A percentile compares a stretch with the other conserved stretches of the same genome.
These are phyloP conservation scores for Cicer yamashitae DNA, from an alignment of 306 rosid genomes.

Conservation along the genomic window DNA sequence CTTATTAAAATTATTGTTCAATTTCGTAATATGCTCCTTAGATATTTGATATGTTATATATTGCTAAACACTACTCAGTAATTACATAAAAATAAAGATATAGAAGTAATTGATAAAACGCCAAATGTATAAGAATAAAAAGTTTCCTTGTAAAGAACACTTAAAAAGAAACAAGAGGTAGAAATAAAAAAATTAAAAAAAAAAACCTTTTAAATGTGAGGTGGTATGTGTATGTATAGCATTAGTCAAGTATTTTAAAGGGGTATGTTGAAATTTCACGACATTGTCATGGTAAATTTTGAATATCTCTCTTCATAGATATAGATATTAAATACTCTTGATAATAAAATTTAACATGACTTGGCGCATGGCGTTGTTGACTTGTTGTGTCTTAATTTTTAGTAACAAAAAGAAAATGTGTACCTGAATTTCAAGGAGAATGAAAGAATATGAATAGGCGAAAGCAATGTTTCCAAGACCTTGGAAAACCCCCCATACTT, in stretches of 20 bases:
- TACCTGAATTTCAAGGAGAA: slow-evolving; percentile 77
- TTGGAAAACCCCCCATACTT: slow-evolving; percentile 62
- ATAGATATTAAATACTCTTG: not conserved
- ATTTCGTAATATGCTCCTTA: slow-evolving; percentile 8
- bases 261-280: not conserved
- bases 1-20: slow-evolving; percentile 3
- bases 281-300: not conserved
- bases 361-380: not conserved
- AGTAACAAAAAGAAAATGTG: not conserved
- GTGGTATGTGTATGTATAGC: not conserved
- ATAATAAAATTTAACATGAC: not conserved
- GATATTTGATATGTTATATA: not conserved
- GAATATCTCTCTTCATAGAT: not conserved
- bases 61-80: not conserved
- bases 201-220: not conserved
- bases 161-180: not conserved
- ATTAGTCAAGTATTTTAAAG: slow-evolving; percentile 9
- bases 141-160: not conserved
- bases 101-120: not conserved
- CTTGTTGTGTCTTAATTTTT: slow-evolving; percentile 4
- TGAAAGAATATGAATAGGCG: slow-evolving; percentile 59
- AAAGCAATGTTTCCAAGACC: slow-evolving; percentile 72
- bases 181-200: not conserved
- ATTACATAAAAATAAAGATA: not conserved
- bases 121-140: not conserved